A percentile compares a stretch with the other conserved stretches of the same genome.
Conservation (phyloP, 2,329 filamentous ascomycete species). For the Thermochaetoides dissita region DNA sequence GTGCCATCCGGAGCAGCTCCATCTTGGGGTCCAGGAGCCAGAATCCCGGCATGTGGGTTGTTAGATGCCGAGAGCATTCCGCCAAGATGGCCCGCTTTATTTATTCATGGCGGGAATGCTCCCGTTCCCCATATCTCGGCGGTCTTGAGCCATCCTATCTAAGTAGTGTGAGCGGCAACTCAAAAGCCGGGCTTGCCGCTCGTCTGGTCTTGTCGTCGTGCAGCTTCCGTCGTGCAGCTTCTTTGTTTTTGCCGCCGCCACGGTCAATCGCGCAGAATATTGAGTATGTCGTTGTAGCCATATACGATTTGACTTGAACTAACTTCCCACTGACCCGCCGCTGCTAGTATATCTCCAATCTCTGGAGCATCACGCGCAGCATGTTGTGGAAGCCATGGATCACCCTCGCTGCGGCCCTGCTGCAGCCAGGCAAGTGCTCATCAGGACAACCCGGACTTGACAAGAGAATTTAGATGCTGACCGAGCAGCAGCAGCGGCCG, state of each 20-base stretch:
- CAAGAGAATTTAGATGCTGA: not conserved
- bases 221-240: too few relatives aligned
- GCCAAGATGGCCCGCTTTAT: slow-evolving; percentile 12
- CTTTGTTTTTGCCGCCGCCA: too few relatives aligned
- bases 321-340: too few relatives aligned
- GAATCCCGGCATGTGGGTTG: not conserved
- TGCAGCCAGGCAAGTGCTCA: not conserved
- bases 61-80: slow-evolving; percentile 9
- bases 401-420: slow-evolving; percentile 10
- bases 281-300: too few relatives aligned
- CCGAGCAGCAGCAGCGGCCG: slow-evolving; percentile 4
- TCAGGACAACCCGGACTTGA: too few relatives aligned
- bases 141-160: not conserved
- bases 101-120: slow-evolving; percentile 12
- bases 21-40: not conserved
- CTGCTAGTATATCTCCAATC: too few relatives aligned
- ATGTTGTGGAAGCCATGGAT: slow-evolving; percentile 13
- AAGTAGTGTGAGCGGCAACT: not conserved
- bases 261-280: too few relatives aligned
- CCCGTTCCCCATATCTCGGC: slow-evolving; percentile 4
- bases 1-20: slow-evolving; percentile 9
- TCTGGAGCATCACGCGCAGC: not conserved
- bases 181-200: slow-evolving; percentile 3
- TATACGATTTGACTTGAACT: too few relatives aligned
- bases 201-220: not conserved